These are phyloP conservation scores for Bacidia gigantensis DNA, from an alignment of 495 filamentous ascomycete species.

Conservation along the genomic window DNA sequence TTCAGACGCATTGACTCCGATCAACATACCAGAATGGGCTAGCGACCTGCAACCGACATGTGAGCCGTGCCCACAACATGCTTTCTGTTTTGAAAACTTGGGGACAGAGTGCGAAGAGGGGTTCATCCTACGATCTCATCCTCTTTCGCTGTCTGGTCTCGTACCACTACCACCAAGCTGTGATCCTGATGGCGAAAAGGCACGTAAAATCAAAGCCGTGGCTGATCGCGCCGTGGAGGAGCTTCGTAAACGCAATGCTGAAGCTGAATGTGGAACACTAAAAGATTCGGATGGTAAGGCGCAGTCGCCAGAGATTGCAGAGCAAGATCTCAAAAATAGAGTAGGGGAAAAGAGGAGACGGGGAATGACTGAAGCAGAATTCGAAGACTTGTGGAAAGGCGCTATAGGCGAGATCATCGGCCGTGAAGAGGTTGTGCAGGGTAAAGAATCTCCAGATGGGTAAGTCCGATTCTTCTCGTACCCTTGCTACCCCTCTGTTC, in stretches of 20 bases:
- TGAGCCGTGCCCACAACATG: conserved; percentile 84
- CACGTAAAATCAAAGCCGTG: conserved; percentile 69
- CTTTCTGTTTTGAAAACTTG: conserved; percentile 70
- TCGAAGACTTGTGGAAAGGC: conserved; percentile 79
- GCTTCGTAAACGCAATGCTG: conserved; percentile 69
- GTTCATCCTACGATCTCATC: conserved; percentile 75
- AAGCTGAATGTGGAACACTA: conserved; percentile 77
- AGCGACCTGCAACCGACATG: conserved; percentile 62
- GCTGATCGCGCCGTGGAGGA: conserved; percentile 81
- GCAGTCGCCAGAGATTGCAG: conserved; percentile 50
- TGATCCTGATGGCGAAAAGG: conserved; percentile 87
- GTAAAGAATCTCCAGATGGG: conserved; percentile 54
- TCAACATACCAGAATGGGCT: conserved; percentile 52
- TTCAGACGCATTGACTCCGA: conserved; percentile 34
- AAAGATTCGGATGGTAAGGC: conserved; percentile 45
- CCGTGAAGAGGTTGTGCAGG: conserved; percentile 73
- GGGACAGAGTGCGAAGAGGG: conserved; percentile 70
- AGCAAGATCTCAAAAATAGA: conserved; percentile 60
- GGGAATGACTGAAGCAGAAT: conserved; percentile 72
- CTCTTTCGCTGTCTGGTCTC: conserved; percentile 64
- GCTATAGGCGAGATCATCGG: conserved; percentile 74
- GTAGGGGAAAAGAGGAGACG: conserved; percentile 59
- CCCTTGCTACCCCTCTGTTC: conserved; percentile 3
- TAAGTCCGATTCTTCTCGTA: conserved; percentile 44
- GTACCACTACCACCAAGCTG: conserved; percentile 84